phyloP scores from a whole-genome alignment of 139 green algal genomes.

The Chlamydomonas asymmetrica region DNA sequence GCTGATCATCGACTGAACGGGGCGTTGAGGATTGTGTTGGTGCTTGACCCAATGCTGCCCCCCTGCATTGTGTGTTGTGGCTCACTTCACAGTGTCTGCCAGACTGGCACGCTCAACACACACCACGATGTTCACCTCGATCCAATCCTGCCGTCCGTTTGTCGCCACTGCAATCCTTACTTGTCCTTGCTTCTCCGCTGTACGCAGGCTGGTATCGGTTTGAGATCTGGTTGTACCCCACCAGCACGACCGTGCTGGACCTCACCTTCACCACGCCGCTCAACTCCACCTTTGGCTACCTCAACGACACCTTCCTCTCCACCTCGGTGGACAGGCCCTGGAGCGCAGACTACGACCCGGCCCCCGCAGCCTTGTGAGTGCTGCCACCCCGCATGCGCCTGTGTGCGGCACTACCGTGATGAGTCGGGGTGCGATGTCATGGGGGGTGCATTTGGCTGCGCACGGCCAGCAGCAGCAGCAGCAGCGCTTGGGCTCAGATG shows the following conservation, averaged over 20 bases:
- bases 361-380: too few relatives aligned
- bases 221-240: constrained; percentile 10
- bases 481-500: neutral
- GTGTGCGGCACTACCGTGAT: neutral
- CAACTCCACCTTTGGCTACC: neutral
- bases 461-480: neutral
- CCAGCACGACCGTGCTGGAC: neutral
- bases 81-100: too few relatives aligned
- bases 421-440: neutral
- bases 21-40: neutral
- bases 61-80: neutral
- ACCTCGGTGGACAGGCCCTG: neutral
- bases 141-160: neutral
- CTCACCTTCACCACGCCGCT: neutral
- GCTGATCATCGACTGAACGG: neutral
- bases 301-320: neutral
- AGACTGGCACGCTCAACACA: too few relatives aligned
- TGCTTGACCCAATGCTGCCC: neutral
- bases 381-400: too few relatives aligned
- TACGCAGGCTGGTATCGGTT: constrained; percentile 18
- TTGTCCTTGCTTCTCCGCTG: neutral
- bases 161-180: neutral
- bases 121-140: neutral
- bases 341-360: constrained; percentile 3
- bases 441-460: neutral